A percentile compares a stretch with the other conserved stretches of the same genome.
These are phyloP conservation scores for Penicillium sp. DNA, from an alignment of 2,329 filamentous ascomycete genomes.

Conservation along the genomic window DNA sequence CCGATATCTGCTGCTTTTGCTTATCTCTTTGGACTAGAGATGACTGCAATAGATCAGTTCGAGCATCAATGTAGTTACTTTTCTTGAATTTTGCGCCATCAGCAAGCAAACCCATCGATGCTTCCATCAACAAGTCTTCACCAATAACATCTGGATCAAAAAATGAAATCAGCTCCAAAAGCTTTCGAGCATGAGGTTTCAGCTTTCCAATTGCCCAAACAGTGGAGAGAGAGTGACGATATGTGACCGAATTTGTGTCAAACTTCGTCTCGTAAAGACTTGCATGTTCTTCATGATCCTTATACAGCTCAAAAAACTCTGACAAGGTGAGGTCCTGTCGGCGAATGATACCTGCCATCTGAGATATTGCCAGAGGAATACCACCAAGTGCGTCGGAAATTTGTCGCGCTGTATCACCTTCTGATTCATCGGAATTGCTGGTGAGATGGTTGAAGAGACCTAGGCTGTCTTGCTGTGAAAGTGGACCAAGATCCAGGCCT, in stretches of 20 bases:
- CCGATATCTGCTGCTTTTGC: slow-evolving; percentile 18
- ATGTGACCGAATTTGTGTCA: not conserved
- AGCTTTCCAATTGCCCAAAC: not conserved
- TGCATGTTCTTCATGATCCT: not conserved
- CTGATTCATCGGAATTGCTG: not conserved
- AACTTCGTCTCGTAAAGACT: not conserved
- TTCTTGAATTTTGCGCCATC: slow-evolving; percentile 11
- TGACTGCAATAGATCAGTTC: slow-evolving; percentile 23
- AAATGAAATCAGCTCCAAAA: not conserved
- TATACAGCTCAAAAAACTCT: not conserved
- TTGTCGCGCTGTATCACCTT: not conserved
- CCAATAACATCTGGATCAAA: not conserved
- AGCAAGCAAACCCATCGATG: not conserved
- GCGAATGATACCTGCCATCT: not conserved
- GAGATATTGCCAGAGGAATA: not conserved
- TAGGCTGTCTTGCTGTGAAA: not conserved
- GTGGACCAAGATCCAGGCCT: not conserved
- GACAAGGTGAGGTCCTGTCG: not conserved
- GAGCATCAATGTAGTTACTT: slow-evolving; percentile 19
- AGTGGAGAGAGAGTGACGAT: not conserved
- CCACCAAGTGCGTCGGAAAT: not conserved
- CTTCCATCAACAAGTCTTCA: slow-evolving; percentile 1
- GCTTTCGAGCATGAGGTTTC: not conserved
- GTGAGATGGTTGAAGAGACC: not conserved
- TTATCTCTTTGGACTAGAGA: slow-evolving; percentile 27